These are phyloP conservation scores for Yamadazyma songkhlaensis DNA, from an alignment of 1,139 yeast species.

Conservation along the genomic window DNA sequence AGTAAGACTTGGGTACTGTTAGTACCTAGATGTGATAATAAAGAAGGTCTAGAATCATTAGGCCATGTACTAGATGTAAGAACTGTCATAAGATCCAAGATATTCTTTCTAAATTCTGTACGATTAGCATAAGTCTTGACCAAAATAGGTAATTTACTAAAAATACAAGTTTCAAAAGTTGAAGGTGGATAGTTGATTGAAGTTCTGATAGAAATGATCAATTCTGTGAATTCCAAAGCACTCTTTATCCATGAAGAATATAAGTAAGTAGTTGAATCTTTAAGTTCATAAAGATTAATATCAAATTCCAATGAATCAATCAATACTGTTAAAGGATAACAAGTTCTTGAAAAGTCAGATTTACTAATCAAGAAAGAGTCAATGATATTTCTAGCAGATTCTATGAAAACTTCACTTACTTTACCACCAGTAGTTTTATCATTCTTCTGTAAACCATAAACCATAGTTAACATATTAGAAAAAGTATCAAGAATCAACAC, in stretches of 20 bases:
- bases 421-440: constrained; percentile 25
- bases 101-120: constrained; percentile 45
- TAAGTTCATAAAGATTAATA: constrained; percentile 36
- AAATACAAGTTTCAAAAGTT: constrained; percentile 61
- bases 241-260: constrained; percentile 42
- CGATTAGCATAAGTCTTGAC: constrained; percentile 58
- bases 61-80: constrained; percentile 64
- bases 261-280: constrained; percentile 43
- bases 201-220: constrained; percentile 55
- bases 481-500: constrained; percentile 55
- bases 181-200: constrained; percentile 52
- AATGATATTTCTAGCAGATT: constrained; percentile 49
- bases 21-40: constrained; percentile 76
- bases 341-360: constrained; percentile 50
- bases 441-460: constrained; percentile 54
- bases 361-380: constrained; percentile 56
- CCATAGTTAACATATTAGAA: constrained; percentile 50
- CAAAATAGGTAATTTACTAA: constrained; percentile 52
- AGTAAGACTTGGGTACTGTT: constrained; percentile 59
- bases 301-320: constrained; percentile 46
- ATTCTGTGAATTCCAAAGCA: constrained; percentile 39
- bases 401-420: constrained; percentile 48
- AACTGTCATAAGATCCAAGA: constrained; percentile 59
- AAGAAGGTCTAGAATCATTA: constrained; percentile 60
- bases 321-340: constrained; percentile 52